phyloP scores from a whole-genome alignment of 768 basidiomycete genomes.

The Rhodotorula kratochvilovae region DNA sequence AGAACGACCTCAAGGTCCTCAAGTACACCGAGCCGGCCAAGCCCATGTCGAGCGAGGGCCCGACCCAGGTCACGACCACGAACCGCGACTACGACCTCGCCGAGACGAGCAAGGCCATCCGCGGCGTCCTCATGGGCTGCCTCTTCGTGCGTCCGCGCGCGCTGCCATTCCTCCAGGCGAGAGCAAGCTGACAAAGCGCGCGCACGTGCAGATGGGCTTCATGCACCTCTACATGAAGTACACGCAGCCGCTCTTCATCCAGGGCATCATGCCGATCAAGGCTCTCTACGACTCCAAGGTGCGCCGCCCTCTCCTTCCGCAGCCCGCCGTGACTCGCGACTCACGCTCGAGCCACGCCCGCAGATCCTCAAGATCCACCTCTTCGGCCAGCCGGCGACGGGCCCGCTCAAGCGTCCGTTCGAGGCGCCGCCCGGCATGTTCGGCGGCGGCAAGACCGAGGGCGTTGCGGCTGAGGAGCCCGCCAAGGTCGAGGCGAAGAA shows the following conservation, averaged over 20 bases:
- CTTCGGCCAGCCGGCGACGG: constrained; percentile 70
- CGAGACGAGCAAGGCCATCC: constrained; percentile 67
- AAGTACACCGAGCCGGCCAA: constrained; percentile 84
- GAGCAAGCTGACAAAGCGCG: no score
- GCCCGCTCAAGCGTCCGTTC: constrained; percentile 86
- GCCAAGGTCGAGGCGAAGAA: constrained; percentile 78
- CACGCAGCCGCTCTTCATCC: constrained; percentile 94
- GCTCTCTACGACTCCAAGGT: constrained; percentile 78
- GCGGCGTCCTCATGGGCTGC: constrained; percentile 48
- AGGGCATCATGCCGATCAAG: constrained; percentile 92
- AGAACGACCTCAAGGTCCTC: constrained; percentile 91
- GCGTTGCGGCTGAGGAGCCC: constrained; percentile 75
- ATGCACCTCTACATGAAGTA: constrained; percentile 92
- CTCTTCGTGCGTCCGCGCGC: constrained; percentile 47
- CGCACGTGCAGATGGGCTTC: constrained; percentile 65
- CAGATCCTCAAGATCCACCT: constrained; percentile 66
- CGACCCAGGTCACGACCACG: constrained; percentile 74
- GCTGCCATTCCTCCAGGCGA: not conserved
- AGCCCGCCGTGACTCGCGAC: no score
- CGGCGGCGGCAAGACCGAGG: constrained; percentile 66
- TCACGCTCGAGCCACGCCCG: not conserved
- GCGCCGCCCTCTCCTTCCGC: constrained; percentile 30
- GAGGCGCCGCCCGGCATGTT: constrained; percentile 44
- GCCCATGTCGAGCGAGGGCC: constrained; percentile 53
- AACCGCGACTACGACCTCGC: constrained; percentile 87